phyloP scores from a whole-genome alignment of 352 stramenopile genomes.

The Pythium vanterpoolii region DNA sequence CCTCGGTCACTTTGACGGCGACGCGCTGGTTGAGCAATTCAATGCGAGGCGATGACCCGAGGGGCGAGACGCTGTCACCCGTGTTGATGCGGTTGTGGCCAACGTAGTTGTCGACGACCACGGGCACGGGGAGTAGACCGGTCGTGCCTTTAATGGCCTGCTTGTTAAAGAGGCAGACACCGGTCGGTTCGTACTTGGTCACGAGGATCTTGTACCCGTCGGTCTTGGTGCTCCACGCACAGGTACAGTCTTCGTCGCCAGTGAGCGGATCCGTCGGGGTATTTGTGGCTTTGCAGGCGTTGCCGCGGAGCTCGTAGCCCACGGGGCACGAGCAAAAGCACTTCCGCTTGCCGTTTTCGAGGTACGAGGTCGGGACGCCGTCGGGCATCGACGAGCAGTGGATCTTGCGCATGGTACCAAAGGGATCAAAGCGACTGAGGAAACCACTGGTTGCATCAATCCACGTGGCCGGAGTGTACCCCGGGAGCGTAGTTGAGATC shows the following conservation, averaged over 20 bases:
- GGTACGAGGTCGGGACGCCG: constrained; percentile 44
- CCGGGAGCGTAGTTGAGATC: background rate
- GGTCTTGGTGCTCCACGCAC: constrained; percentile 33
- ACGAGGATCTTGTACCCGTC: constrained; percentile 8
- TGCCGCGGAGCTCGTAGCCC: constrained; percentile 26
- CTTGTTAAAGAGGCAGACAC: constrained; percentile 31
- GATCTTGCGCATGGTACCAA: constrained; percentile 33
- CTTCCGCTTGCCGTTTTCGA: constrained; percentile 35
- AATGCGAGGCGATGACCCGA: constrained; percentile 17
- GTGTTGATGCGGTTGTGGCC: constrained; percentile 37
- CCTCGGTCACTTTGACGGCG: background rate
- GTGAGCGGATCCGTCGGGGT: constrained; percentile 1
- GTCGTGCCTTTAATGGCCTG: constrained; percentile 25
- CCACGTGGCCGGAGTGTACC: background rate
- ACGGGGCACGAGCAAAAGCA: constrained; percentile 59
- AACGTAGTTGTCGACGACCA: constrained; percentile 55
- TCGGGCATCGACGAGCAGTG: constrained; percentile 32
- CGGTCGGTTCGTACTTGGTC: constrained; percentile 20
- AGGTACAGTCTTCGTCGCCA: constrained; percentile 30
- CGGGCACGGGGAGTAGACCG: constrained; percentile 38
- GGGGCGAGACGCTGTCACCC: background rate
- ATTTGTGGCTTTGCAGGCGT: constrained; percentile 16
- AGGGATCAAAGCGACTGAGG: constrained; percentile 35
- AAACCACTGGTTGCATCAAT: constrained; percentile 1
- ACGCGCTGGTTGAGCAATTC: constrained; percentile 9